Conservation (phyloP, 345 rosid species). For the Viola odorata region DNA sequence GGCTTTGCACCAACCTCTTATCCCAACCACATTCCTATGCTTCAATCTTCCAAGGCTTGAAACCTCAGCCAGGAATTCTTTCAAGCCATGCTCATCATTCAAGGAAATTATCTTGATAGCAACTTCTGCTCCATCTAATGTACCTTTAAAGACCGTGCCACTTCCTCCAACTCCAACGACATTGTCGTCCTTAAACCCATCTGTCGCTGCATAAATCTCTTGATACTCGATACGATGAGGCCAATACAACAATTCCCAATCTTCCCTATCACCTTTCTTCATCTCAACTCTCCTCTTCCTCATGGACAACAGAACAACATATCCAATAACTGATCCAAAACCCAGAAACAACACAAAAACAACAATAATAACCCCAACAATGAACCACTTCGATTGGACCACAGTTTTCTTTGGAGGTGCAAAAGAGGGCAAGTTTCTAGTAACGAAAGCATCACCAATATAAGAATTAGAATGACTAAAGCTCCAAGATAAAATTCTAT, state of each 20-base stretch:
- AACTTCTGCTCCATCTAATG: constrained; percentile 53
- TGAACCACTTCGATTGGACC: constrained; percentile 36
- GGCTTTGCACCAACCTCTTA: constrained; percentile 82
- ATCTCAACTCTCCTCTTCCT: constrained; percentile 38
- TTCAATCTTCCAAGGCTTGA: constrained; percentile 70
- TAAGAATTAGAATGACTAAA: constrained; percentile 56
- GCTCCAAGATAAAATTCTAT: constrained; percentile 73
- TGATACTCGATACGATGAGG: constrained; percentile 56
- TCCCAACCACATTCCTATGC: constrained; percentile 57
- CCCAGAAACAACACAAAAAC: constrained; percentile 35
- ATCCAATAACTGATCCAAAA: constrained; percentile 33
- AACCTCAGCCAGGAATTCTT: constrained; percentile 63
- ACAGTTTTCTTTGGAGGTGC: constrained; percentile 41
- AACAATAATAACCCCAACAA: constrained; percentile 37
- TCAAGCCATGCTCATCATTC: constrained; percentile 59
- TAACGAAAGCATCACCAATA: constrained; percentile 44
- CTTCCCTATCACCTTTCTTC: constrained; percentile 61
- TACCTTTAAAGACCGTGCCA: constrained; percentile 73
- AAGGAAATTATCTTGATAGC: constrained; percentile 66
- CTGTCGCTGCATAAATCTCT: constrained; percentile 56
- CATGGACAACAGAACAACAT: constrained; percentile 31
- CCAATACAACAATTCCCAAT: constrained; percentile 92
- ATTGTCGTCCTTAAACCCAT: constrained; percentile 52
- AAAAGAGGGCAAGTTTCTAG: constrained; percentile 65
- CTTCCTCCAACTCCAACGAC: constrained; percentile 72